Percentiles rank a stretch among this genome's conserved stretches.
Evolutionary conservation across 2,329 filamentous ascomycete species (phyloP).

Genomic region (Fusarium brevicatenulatum): DNA sequence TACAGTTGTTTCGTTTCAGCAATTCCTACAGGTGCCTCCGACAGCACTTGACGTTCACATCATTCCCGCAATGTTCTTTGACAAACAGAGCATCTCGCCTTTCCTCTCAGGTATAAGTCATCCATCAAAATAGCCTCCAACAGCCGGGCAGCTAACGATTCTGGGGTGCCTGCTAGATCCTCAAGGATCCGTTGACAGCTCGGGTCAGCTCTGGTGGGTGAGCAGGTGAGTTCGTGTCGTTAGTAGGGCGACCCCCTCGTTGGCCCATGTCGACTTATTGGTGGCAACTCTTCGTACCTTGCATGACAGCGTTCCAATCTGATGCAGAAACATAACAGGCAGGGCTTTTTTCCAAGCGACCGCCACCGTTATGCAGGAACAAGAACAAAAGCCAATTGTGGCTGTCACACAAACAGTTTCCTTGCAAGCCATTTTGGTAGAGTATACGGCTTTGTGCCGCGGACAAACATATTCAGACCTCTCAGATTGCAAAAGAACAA

Average conservation of each 20-base stretch:
- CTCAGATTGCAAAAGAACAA: background rate
- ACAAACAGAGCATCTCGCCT: constrained; percentile 3
- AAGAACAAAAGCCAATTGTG: constrained; percentile 41
- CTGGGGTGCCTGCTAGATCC: constrained; percentile 16
- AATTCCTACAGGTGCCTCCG: constrained; percentile 12
- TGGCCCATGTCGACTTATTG: constrained; percentile 2
- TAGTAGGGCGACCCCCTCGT: constrained; percentile 31
- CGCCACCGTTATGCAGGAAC: constrained; percentile 45
- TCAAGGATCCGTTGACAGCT: constrained; percentile 19
- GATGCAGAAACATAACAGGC: constrained; percentile 34
- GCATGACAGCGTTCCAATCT: constrained; percentile 37
- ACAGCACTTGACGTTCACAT: background rate
- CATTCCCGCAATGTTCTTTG: constrained; percentile 4
- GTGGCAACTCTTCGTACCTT: constrained; percentile 42
- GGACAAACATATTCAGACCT: constrained; percentile 6
- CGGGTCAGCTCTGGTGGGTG: constrained; percentile 23
- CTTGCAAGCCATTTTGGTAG: constrained; percentile 26
- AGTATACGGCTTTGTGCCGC: constrained; percentile 9
- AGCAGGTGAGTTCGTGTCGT: constrained; percentile 14
- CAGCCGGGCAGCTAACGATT: constrained; percentile 26
- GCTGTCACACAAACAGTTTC: constrained; percentile 23
- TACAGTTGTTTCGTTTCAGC: constrained; percentile 18
- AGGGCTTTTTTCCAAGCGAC: constrained; percentile 29
- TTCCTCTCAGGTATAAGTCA: background rate
- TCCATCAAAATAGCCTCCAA: constrained; percentile 18